Percentiles rank a stretch among this genome's conserved stretches.
phyloP scores from a whole-genome alignment of 139 green algal species.

The Gonium pectorale region DNA sequence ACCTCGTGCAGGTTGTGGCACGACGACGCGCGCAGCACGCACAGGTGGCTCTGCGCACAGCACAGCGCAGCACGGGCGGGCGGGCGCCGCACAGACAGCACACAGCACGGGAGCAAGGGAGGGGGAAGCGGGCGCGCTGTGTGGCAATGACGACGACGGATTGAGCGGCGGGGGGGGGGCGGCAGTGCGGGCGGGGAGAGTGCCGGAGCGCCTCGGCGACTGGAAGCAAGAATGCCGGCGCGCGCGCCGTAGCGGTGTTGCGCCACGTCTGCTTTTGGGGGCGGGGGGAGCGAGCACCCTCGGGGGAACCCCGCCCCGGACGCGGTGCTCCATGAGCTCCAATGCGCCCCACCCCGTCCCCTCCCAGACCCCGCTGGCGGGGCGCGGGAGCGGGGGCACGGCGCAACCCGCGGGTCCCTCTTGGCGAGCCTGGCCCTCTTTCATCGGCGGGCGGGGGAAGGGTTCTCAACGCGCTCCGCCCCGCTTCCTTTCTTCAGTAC shows the following conservation, averaged over 20 bases:
- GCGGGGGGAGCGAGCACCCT: too few relatives aligned
- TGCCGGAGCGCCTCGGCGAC: not conserved
- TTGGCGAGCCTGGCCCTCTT: too few relatives aligned
- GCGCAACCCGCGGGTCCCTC: too few relatives aligned
- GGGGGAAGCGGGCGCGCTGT: not conserved
- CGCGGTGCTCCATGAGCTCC: not conserved
- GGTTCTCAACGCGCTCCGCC: too few relatives aligned
- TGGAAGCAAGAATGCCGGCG: not conserved
- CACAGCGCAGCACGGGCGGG: too few relatives aligned
- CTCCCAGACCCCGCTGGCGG: too few relatives aligned
- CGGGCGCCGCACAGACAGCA: too few relatives aligned
- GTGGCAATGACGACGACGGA: not conserved
- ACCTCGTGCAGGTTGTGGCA: constrained; percentile 65
- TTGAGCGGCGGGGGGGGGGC: not conserved
- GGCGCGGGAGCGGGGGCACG: too few relatives aligned
- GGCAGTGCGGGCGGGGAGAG: not conserved
- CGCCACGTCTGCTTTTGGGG: too few relatives aligned
- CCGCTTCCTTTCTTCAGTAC: not conserved
- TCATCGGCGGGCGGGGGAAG: too few relatives aligned
- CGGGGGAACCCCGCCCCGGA: not conserved
- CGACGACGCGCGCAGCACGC: constrained; percentile 48
- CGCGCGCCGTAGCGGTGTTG: too few relatives aligned
- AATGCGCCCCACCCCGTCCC: not conserved
- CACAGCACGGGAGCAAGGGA: too few relatives aligned
- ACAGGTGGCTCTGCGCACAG: constrained; percentile 44